Evolutionary conservation across 1,284 basidiomycete genomes (phyloP).

Genomic region (Tilletia horrida): DNA sequence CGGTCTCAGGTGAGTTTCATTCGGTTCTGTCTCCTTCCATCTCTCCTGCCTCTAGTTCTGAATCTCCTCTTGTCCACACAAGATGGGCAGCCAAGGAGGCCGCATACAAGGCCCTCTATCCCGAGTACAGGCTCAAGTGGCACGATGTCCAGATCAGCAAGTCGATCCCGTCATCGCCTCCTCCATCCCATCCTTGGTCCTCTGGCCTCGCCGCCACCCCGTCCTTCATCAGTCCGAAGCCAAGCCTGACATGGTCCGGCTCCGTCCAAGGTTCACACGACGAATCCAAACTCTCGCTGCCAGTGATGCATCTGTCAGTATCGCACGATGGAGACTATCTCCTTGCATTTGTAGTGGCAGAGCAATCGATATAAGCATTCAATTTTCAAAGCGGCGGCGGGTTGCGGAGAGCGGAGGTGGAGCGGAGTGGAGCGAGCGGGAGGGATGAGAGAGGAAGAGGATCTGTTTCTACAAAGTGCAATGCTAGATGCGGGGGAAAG

Average conservation of each 20-base stretch:
- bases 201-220: no score
- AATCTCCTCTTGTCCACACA: conserved; percentile 23
- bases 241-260: neutral
- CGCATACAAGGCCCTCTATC: conserved; percentile 80
- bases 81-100: conserved; percentile 71
- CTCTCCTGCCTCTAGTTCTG: conserved; percentile 15
- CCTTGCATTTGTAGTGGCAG: conserved; percentile 69
- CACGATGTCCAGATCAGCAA: conserved; percentile 63
- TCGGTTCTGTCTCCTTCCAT: no score
- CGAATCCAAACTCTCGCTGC: neutral
- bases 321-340: conserved; percentile 83
- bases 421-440: no score
- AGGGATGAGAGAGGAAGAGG: no score
- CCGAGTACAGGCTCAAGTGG: conserved; percentile 67
- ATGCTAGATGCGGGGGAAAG: no score
- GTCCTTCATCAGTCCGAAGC: neutral
- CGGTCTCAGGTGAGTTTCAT: no score
- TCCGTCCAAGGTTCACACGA: conserved; percentile 9
- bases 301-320: conserved; percentile 65
- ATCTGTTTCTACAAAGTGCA: no score
- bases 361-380: conserved; percentile 45
- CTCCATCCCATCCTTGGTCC: no score
- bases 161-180: neutral
- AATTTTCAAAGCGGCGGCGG: no score
- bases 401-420: no score